Evolutionary conservation across 2,329 filamentous ascomycete genomes (phyloP), one percentile per base, ranked within the genome.

Genomic region (Diaporthe citriasiana): DNA sequence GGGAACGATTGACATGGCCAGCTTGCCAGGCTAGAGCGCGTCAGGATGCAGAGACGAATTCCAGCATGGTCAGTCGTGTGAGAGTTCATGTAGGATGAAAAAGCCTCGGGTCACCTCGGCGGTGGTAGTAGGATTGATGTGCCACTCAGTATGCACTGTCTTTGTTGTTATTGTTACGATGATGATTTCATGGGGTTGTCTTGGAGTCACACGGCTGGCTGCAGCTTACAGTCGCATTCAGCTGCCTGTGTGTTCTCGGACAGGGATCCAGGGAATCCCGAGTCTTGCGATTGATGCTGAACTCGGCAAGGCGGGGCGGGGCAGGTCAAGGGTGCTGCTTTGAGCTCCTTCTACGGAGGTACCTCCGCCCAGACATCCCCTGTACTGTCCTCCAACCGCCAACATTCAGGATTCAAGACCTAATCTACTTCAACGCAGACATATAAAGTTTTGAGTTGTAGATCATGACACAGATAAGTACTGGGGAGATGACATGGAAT

Each of bases 1-100:
- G 5, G 94, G 94, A 77, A 97, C 92, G 79, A 97, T 86, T 77
- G 93, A 95, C 89, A 91, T 76, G 66, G 56, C 70, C 53, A 70
- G 55, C 65, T 65, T 56, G 72, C 72, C 74, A 72, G 68, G 72
- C 72, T 73, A 74, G 60, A 60, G 66, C 35, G 30, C 63, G 66
- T 74, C 74, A 74, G 38, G 53, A 73, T 71, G 72, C 40, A 42
- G 30, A 47, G 25, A 50, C 17, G 33, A 63, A 53, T 57, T 57
- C 22, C 40, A 51, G 69, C 74, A 75, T 75, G 27, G 56, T 70
- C 63, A 50, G 4, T 30, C 45, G 19, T 63, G 19, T 22, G 12
- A 3, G 19, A 51, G 42, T 25, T 71, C 70, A 71, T 63, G 56
- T 42, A 25, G 47, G 35, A 35, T 19, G 19, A 9, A 12, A 12